Conservation (phyloP, 1,139 yeast species). For the Arxiozyma bovina region DNA sequence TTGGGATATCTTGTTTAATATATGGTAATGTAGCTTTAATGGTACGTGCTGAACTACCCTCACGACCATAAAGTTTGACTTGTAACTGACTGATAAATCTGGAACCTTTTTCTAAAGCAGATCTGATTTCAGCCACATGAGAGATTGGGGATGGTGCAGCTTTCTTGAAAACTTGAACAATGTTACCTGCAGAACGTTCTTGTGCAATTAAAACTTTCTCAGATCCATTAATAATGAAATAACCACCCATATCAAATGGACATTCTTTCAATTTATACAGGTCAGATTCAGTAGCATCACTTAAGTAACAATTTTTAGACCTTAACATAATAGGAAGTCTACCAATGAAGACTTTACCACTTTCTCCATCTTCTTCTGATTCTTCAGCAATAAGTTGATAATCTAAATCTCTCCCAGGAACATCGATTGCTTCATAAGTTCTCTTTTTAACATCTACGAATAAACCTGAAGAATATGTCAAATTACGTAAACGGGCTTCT, state of each 20-base stretch:
- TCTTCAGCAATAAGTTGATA: conserved; percentile 50
- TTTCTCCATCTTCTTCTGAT: conserved; percentile 48
- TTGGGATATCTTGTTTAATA: conserved; percentile 92
- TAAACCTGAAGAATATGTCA: conserved; percentile 91
- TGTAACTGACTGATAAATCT: conserved; percentile 90
- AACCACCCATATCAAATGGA: conserved; percentile 99
- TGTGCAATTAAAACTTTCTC: conserved; percentile 97
- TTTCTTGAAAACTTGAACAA: conserved; percentile 95
- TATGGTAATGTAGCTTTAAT: conserved; percentile 94
- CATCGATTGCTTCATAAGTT: conserved; percentile 76
- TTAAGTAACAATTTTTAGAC: conserved; percentile 88
- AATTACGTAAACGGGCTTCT: conserved; percentile 91
- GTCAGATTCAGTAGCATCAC: conserved; percentile 90
- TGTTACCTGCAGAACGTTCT: conserved; percentile 96
- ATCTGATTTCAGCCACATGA: conserved; percentile 92
- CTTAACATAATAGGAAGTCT: conserved; percentile 97
- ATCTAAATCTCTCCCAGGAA: conserved; percentile 57
- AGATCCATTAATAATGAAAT: conserved; percentile 94
- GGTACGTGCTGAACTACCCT: conserved; percentile 67
- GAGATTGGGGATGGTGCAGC: conserved; percentile 96
- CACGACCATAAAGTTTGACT: conserved; percentile 82
- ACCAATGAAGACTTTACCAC: conserved; percentile 81
- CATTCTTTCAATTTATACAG: conserved; percentile 93
- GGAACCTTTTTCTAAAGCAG: conserved; percentile 95
- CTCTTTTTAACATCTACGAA: conserved; percentile 93